Percentiles rank a stretch among this genome's conserved stretches.
Evolutionary conservation across 2,329 filamentous ascomycete genomes (phyloP).

Genomic region (Pseudopyrenochaeta lycopersici): DNA sequence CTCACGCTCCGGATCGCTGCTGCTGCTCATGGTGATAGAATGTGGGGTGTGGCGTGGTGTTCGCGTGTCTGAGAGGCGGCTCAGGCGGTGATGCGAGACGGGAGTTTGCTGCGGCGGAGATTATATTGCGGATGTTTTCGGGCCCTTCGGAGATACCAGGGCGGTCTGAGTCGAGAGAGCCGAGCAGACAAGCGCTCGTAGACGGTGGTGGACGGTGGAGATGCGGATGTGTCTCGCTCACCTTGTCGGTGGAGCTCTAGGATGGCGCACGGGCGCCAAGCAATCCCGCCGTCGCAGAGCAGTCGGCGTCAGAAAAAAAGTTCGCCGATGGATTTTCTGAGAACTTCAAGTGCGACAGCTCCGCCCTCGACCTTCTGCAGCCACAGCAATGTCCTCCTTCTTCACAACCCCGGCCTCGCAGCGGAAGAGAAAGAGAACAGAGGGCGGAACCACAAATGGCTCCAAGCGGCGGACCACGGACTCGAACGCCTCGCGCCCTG

Average conservation of each 20-base stretch:
- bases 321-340: slow-evolving; percentile 34
- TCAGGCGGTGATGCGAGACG: slow-evolving; percentile 27
- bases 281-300: slow-evolving; percentile 12
- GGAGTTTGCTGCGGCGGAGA: slow-evolving; percentile 8
- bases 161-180: neutral
- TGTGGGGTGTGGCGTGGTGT: slow-evolving; percentile 6
- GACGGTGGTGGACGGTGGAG: slow-evolving; percentile 6
- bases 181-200: neutral
- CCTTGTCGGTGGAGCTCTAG: slow-evolving; percentile 31
- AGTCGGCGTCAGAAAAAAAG: slow-evolving; percentile 43
- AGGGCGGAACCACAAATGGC: slow-evolving; percentile 56
- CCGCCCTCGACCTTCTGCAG: slow-evolving; percentile 13
- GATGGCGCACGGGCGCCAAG: slow-evolving; percentile 24
- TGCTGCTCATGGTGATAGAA: slow-evolving; percentile 45
- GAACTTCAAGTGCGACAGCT: slow-evolving; percentile 13
- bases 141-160: neutral
- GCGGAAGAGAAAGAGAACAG: slow-evolving; percentile 84
- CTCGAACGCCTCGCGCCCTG: slow-evolving; percentile 51
- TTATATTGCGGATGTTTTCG: neutral
- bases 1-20: slow-evolving; percentile 59
- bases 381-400: slow-evolving; percentile 74
- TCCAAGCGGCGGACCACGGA: slow-evolving; percentile 69
- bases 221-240: slow-evolving; percentile 27
- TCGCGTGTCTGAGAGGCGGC: slow-evolving; percentile 23
- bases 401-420: slow-evolving; percentile 89